phyloP scores from a whole-genome alignment of 108 stramenopile species.

The Cyclotella baltica region DNA sequence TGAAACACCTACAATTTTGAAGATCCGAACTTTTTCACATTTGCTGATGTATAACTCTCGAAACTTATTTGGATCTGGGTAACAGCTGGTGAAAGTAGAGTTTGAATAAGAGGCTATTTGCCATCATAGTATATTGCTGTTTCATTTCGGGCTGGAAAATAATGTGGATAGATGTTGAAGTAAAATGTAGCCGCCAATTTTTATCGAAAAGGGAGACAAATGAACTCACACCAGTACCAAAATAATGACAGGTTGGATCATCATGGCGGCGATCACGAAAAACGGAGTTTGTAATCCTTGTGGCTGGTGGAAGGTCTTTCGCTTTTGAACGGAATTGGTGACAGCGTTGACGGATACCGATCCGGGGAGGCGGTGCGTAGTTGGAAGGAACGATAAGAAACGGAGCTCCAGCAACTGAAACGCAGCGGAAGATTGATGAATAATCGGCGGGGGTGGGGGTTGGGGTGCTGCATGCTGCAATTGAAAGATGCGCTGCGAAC shows the following conservation, averaged over 20 bases:
- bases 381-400: no score
- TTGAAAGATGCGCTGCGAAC: no score
- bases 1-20: no score
- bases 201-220: conserved; percentile 9
- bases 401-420: no score
- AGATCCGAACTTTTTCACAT: conserved; percentile 98
- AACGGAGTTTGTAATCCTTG: conserved; percentile 97
- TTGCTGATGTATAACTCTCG: conserved; percentile 93
- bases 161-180: no score
- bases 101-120: conserved; percentile 90
- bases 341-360: no score
- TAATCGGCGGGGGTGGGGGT: no score
- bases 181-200: neutral
- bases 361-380: no score
- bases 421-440: no score
- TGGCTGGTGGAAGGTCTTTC: no score
- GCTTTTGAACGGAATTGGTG: no score
- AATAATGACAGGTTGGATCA: conserved; percentile 91
- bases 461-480: no score
- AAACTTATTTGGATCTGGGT: conserved; percentile 73
- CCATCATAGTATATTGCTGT: conserved; percentile 90
- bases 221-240: conserved; percentile 76
- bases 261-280: conserved; percentile 95
- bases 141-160: conserved; percentile 80
- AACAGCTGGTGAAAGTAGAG: conserved; percentile 85